phyloP scores from a whole-genome alignment of 495 filamentous ascomycete species.

The Aeminium ludgeri region DNA sequence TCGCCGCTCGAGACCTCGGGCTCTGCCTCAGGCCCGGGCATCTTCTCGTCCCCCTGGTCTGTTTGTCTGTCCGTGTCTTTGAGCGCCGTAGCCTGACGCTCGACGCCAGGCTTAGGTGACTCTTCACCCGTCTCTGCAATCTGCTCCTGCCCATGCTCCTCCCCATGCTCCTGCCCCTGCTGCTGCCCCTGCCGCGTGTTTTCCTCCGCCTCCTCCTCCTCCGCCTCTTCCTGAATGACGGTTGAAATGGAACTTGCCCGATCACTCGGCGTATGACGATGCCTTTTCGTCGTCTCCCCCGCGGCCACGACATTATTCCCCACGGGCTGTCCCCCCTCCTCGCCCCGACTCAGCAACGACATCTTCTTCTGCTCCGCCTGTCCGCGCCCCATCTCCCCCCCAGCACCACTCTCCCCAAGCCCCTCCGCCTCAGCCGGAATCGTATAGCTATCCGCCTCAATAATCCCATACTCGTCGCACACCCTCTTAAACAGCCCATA shows the following conservation, averaged over 20 bases:
- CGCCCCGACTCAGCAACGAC: constrained; percentile 3
- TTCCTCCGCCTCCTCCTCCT: constrained; percentile 11
- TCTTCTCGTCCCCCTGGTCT: not conserved
- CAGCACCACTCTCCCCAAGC: constrained; percentile 22
- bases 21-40: not conserved
- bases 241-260: constrained; percentile 1
- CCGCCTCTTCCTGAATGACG: constrained; percentile 19
- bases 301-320: not conserved
- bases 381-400: constrained; percentile 26
- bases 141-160: constrained; percentile 1
- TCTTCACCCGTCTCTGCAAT: not conserved
- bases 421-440: constrained; percentile 88
- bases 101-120: not conserved
- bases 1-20: not conserved
- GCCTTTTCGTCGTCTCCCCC: constrained; percentile 17
- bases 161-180: not conserved
- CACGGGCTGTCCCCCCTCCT: not conserved
- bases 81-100: not conserved
- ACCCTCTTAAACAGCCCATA: constrained; percentile 96
- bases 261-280: constrained; percentile 13
- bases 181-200: not conserved
- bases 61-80: not conserved
- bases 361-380: constrained; percentile 3
- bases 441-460: constrained; percentile 88
- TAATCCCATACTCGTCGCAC: constrained; percentile 73